phyloP scores from a whole-genome alignment of 331 rosid genomes.

The Saraca asoca region DNA sequence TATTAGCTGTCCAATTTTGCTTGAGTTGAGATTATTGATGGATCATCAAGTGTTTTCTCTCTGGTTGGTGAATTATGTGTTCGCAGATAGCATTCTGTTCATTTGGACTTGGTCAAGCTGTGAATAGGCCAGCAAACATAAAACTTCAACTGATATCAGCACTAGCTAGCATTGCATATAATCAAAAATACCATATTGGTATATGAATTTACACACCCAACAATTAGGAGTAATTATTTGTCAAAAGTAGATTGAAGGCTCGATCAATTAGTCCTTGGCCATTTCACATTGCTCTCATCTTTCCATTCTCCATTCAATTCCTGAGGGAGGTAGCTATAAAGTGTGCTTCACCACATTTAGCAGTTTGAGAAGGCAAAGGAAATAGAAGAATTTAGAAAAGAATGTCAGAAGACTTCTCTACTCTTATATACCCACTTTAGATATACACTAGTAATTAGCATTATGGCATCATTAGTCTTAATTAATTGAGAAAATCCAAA shows the following conservation, averaged over 20 bases:
- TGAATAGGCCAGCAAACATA: background rate
- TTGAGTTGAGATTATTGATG: background rate
- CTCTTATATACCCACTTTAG: background rate
- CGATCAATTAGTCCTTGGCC: conserved; percentile 25
- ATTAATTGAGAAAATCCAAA: background rate
- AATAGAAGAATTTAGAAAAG: background rate
- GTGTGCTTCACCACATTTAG: conserved; percentile 11
- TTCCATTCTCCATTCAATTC: conserved; percentile 2
- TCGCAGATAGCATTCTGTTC: background rate
- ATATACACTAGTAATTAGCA: background rate
- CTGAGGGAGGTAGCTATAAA: too few species aligned
- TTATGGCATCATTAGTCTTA: background rate
- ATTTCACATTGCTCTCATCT: conserved; percentile 6
- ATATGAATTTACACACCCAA: background rate
- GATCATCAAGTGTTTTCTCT: background rate
- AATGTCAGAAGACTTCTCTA: conserved; percentile 13
- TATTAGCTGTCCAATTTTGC: conserved; percentile 16
- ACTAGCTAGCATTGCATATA: background rate
- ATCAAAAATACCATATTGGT: background rate
- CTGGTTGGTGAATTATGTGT: background rate
- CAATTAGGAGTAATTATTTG: background rate
- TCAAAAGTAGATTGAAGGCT: background rate
- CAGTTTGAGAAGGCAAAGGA: too few species aligned
- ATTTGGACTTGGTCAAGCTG: conserved; percentile 16
- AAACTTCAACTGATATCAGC: conserved; percentile 1